Evolutionary conservation across 2,329 filamentous ascomycete genomes (phyloP), one percentile per base, ranked within the genome.

Genomic region (Botrytis aclada): DNA sequence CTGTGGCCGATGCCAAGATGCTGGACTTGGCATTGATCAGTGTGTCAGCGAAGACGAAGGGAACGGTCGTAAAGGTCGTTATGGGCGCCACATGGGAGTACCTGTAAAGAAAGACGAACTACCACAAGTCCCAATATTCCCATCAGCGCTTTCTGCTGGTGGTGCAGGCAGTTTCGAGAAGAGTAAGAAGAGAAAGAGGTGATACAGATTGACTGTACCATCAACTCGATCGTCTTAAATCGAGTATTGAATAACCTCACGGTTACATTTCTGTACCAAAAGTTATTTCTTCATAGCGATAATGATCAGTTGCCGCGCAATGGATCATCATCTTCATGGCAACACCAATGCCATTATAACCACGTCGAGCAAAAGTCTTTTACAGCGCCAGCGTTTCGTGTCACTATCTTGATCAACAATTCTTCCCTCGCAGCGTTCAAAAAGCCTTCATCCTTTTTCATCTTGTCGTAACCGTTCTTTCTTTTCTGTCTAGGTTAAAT

Each of bases 11-110:
- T 99, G 96, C 89, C 94, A 94, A 82, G 96, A 99, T 83, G 96
- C 96, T 61, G 96, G 96, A 32, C 93, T 99, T 78, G 92, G 93
- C 73, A 90, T 94, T 74, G 96, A 98, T 77, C 93, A 95, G 76
- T 99, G 96, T 83, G 90, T 99, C 83, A 98, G 95, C 82, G 96
- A 99, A 83, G 96, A 99, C 79, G 96, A 99, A 83, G 94, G 94
- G 76, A 98, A 98, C 82, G 96, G 95, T 76, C 92, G 96, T 80
- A 98, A 98, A 83, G 96, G 96, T 76, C 91, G 96, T 73, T 98
- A 98, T 81, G 89, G 89, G 78, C 88, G 89, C 76, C 89, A 91
- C 81, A 91, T 91, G 89, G 89, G 89, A 73, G 89, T 91, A 56
- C 88, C 89, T 70, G 85, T 90, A 79, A 87, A 87, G 81, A 87